These are phyloP conservation scores for Entonaema liquescens DNA, from an alignment of 495 filamentous ascomycete species.

Conservation along the genomic window DNA sequence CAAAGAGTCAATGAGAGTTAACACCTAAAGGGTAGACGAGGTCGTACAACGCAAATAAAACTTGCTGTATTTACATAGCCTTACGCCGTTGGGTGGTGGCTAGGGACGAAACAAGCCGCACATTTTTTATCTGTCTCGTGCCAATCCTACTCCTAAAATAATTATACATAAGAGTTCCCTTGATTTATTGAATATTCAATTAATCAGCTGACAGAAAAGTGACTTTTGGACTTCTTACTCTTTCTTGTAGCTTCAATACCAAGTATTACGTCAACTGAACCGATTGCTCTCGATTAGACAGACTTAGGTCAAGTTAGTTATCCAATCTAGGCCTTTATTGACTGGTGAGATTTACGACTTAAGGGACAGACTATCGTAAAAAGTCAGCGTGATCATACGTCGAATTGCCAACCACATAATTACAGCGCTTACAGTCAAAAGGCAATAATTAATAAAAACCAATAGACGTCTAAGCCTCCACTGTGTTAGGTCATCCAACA, in stretches of 20 bases:
- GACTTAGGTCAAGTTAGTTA: background rate
- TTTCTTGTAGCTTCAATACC: background rate
- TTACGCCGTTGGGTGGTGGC: background rate
- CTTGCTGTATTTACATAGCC: background rate
- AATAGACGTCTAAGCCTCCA: background rate
- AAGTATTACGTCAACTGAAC: constrained; percentile 1
- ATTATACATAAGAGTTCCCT: background rate
- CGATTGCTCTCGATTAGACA: background rate
- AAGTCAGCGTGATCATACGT: constrained; percentile 17
- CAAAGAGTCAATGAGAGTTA: background rate
- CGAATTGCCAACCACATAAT: background rate
- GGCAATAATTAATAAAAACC: background rate
- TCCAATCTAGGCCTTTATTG: constrained; percentile 10
- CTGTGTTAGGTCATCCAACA: background rate
- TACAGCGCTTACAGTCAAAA: background rate
- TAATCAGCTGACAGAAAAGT: background rate
- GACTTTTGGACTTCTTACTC: background rate
- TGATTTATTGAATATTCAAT: background rate
- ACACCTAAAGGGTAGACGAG: background rate
- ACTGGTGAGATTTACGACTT: constrained; percentile 11
- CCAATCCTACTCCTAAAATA: background rate
- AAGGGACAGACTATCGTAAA: background rate
- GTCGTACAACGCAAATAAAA: constrained; percentile 2
- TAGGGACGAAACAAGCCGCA: background rate
- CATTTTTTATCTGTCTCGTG: background rate